phyloP scores from a whole-genome alignment of 2,329 filamentous ascomycete species.

The Cladosporium colombiae region DNA sequence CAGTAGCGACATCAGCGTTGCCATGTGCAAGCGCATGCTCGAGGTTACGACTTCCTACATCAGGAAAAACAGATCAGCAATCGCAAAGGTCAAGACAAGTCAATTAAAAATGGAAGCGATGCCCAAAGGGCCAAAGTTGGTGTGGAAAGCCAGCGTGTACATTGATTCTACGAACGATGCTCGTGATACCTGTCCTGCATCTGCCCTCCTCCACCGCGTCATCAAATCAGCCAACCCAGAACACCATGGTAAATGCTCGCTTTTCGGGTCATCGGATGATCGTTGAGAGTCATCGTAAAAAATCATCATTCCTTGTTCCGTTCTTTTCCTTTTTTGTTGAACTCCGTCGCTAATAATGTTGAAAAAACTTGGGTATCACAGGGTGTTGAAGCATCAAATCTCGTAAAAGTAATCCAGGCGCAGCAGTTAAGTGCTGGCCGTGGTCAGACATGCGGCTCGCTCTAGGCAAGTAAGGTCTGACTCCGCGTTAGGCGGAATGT shows the following conservation, averaged over 20 bases:
- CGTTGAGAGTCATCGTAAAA: slow-evolving; percentile 31
- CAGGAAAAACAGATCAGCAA: neutral
- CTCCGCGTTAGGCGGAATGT: slow-evolving; percentile 19
- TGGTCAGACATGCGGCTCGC: slow-evolving; percentile 18
- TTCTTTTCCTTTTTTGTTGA: slow-evolving; percentile 27
- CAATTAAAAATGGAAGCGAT: neutral
- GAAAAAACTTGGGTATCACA: slow-evolving; percentile 30
- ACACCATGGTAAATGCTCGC: slow-evolving; percentile 20
- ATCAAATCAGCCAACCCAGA: slow-evolving; percentile 13
- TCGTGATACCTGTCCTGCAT: slow-evolving; percentile 7
- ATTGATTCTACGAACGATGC: slow-evolving; percentile 14
- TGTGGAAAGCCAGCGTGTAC: slow-evolving; percentile 14
- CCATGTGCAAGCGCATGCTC: neutral
- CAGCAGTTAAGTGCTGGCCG: slow-evolving; percentile 26
- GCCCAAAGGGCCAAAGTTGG: neutral
- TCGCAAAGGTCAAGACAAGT: neutral
- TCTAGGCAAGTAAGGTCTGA: slow-evolving; percentile 14
- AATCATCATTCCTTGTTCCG: slow-evolving; percentile 27
- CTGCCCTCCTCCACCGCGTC: slow-evolving; percentile 10
- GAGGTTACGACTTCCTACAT: neutral
- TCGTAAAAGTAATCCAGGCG: slow-evolving; percentile 17
- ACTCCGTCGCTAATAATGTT: slow-evolving; percentile 33
- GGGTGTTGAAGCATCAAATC: slow-evolving; percentile 32
- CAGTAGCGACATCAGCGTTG: neutral
- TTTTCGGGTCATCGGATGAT: slow-evolving; percentile 23